Base-by-base conservation (phyloP, 495 filamentous ascomycete species). In the Aspergillus kassunensis region DNA sequence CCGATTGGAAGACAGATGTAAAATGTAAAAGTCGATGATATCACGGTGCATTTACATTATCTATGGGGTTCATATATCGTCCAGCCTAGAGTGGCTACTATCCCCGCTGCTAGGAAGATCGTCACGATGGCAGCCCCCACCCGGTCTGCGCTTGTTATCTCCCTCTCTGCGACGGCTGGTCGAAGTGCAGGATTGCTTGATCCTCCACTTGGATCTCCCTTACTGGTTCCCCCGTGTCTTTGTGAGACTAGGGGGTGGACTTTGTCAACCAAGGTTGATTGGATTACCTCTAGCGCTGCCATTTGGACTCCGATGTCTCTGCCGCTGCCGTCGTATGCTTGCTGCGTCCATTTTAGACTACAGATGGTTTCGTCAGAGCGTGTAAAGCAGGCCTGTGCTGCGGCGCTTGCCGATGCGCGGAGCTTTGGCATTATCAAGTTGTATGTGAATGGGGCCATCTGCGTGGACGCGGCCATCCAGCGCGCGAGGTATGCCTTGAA, bases 401-500 rank as follows among this genome's bases (percentile, higher is more conserved):
- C 91, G n/a, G 83, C 86, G 40, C 70, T 59, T 1, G 86, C 81
- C 11, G 88, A 89, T 3, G 78, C 75, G 4, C 68, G 69, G 11
- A 95, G 74, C n/a, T 81, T 74, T 4, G 79, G 76, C 69, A 88
- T 82, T 55, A 96, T 79, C 36, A 61, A 67, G 33, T 74, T 72
- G 24, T 68, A 69, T 2, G 78, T 84, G 63, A 81, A 87, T 2
- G 90, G 89, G 0, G 84, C 88, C 42, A 91, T 62, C 56, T 88
- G 81, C 7, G 85, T 84, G 4, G 81, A 78, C 6, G 74, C 70
- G n/a, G 82, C 82, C 67, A 95, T 78, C 87, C 89, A 95, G 20
- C 90, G 87, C 19, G 88, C 73, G 13, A 92, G 73, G 70, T 91
- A 95, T 29, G 87, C 88, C 69, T 93, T 95, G 81, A 91, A 95